Percentiles rank a stretch among this genome's conserved stretches.
Evolutionary conservation across 306 rosid genomes (phyloP).

Genomic region (Hylodesmum podocarpum): DNA sequence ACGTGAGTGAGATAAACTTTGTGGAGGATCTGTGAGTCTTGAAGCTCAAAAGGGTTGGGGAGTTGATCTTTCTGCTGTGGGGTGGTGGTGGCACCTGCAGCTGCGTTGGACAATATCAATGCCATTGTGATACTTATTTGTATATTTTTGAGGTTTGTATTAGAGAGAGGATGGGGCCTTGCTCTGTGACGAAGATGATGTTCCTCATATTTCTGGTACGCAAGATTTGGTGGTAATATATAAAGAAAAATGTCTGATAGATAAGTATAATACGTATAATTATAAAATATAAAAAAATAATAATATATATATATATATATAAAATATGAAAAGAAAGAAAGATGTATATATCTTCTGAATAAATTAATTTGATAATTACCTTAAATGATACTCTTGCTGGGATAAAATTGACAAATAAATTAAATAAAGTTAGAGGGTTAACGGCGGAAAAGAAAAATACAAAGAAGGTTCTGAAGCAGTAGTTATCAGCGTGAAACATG

Average conservation of each 20-base stretch:
- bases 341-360: too few relatives aligned
- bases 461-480: background rate
- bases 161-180: background rate
- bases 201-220: background rate
- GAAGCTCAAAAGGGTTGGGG: slow-evolving; percentile 22
- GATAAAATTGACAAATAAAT: too few relatives aligned
- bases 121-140: background rate
- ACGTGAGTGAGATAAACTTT: slow-evolving; percentile 27
- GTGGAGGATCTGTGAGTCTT: background rate
- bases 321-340: too few relatives aligned
- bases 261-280: too few relatives aligned
- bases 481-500: slow-evolving; percentile 24
- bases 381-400: too few relatives aligned
- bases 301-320: too few relatives aligned
- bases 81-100: background rate
- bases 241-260: too few relatives aligned
- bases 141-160: background rate
- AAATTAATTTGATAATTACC: too few relatives aligned
- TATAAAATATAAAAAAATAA: too few relatives aligned
- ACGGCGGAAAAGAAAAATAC: background rate
- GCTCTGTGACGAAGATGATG: background rate
- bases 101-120: background rate
- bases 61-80: slow-evolving; percentile 19
- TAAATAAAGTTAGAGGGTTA: too few relatives aligned
- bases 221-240: too few relatives aligned